These are phyloP conservation scores for Saksenaea vasiformis DNA, from an alignment of 371 early-diverging fungal genomes.

Conservation along the genomic window DNA sequence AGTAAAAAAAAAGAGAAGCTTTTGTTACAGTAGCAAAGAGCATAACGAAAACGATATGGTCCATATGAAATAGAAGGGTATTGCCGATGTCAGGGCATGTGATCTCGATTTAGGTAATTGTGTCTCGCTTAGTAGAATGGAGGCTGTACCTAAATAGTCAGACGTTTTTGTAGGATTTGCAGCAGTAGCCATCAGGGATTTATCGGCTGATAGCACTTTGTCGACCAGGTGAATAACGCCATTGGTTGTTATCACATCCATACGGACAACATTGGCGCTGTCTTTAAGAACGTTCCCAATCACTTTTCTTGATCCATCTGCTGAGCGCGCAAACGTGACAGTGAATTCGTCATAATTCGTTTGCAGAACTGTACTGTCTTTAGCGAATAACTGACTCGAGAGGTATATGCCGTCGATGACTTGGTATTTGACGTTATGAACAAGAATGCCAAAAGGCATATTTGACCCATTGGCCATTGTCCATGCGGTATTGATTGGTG, in stretches of 20 bases:
- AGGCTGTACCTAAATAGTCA: background rate
- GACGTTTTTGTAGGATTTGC: background rate
- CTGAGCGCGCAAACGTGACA: constrained; percentile 7
- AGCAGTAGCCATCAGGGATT: background rate
- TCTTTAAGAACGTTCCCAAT: constrained; percentile 11
- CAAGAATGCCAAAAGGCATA: constrained; percentile 30
- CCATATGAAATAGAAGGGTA: background rate
- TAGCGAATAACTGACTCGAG: constrained; percentile 11
- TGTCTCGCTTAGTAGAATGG: background rate
- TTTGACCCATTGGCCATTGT: constrained; percentile 17
- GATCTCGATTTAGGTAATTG: background rate
- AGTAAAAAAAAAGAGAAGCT: background rate
- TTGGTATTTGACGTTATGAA: constrained; percentile 32
- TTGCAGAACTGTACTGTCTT: constrained; percentile 11
- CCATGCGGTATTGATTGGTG: constrained; percentile 30
- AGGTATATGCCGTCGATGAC: constrained; percentile 24
- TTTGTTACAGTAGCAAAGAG: background rate
- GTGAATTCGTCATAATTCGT: constrained; percentile 7
- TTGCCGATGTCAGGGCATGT: background rate
- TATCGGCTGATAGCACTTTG: constrained; percentile 23
- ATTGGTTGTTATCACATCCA: constrained; percentile 24
- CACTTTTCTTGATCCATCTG: constrained; percentile 4
- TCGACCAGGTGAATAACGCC: constrained; percentile 34
- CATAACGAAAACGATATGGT: background rate
- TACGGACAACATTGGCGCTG: constrained; percentile 16